Conservation (phyloP, 148 eudicot genomes). For the Persicaria maculosa region DNA sequence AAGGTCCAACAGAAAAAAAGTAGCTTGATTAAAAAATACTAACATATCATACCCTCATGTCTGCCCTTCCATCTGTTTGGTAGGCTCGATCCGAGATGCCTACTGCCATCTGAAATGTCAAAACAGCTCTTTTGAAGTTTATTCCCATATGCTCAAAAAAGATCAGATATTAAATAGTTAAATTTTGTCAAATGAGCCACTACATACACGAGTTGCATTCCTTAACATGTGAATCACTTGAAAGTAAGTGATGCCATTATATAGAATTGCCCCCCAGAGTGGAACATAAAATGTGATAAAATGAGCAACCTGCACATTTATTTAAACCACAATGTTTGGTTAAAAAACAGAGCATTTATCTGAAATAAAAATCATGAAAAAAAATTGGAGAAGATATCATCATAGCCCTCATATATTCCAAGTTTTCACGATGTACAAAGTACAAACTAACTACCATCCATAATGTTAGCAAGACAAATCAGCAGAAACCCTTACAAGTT, state of each 20-base stretch:
- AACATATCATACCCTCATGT: slow-evolving; percentile 59
- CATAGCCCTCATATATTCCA: neutral
- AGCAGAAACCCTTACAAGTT: no score
- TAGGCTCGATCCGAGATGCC: slow-evolving; percentile 76
- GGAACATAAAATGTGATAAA: slow-evolving; percentile 91
- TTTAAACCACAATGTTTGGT: neutral
- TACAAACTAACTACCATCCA: no score
- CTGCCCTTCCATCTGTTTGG: slow-evolving; percentile 69
- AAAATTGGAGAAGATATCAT: slow-evolving; percentile 7
- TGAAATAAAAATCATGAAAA: slow-evolving; percentile 3
- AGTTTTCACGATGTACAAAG: no score
- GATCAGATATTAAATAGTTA: neutral
- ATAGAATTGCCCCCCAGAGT: slow-evolving; percentile 95
- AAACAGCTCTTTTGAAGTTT: neutral
- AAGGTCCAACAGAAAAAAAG: neutral
- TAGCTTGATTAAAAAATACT: neutral
- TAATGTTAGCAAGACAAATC: no score
- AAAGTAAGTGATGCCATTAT: slow-evolving; percentile 87
- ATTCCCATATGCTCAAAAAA: neutral
- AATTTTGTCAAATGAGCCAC: slow-evolving; percentile 10
- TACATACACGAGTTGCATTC: slow-evolving; percentile 86
- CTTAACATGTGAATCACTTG: slow-evolving; percentile 99
- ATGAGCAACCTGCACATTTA: slow-evolving; percentile 63
- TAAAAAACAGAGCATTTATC: neutral
- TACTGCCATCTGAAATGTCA: slow-evolving; percentile 79